Evolutionary conservation across 192 early-diverging fungal genomes (phyloP), one percentile per base, ranked within the genome.

Genomic region (Coemansia sp.): DNA sequence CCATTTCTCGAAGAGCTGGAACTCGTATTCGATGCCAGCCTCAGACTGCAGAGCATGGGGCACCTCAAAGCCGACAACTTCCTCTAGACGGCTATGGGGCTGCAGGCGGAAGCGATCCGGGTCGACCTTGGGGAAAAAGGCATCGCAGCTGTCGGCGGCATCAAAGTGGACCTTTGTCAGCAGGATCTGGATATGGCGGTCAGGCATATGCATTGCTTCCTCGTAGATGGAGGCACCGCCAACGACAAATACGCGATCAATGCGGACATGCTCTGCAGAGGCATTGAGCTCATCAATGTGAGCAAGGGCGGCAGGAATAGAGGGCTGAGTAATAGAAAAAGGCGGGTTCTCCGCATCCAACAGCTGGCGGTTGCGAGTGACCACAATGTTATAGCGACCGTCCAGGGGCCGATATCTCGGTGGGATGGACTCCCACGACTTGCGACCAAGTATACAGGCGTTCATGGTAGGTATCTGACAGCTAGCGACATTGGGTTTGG

Each of bases 351-450:
- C 78, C 22, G 58, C 54, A 71, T 70, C 71, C 12, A 86, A 65
- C 56, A 85, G 84, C 27, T 82, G 58, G 0, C 70, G 60, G 67
- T 87, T 83, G 58, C 89, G 65, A 28, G 93, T 89, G 21, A 99
- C 62, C 7, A 99, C 88, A 28, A 99, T 81, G 78, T 97, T 99
- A 58, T 92, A 75, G 51, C 97, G 83, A 49, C 78, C 61, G 9
- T 64, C 59, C n/a, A 99, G 75, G 7, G 97, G 97, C 47, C 90
- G 79, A 65, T 88, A 93, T 54, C 86, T 88, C 6, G 54, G 49
- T 3, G 97, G 97, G 49, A 99, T 92, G 4, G 90, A 92, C 65
- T 95, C 92, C 94, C 95, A 99, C 19, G 94, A 96, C 21, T 80
- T 76, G 48, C 94, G 85, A 48, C 97, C 97, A 93, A 99, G 94